Conservation (phyloP, 805 yeast genomes). For the Kodamaea neixiangensis region DNA sequence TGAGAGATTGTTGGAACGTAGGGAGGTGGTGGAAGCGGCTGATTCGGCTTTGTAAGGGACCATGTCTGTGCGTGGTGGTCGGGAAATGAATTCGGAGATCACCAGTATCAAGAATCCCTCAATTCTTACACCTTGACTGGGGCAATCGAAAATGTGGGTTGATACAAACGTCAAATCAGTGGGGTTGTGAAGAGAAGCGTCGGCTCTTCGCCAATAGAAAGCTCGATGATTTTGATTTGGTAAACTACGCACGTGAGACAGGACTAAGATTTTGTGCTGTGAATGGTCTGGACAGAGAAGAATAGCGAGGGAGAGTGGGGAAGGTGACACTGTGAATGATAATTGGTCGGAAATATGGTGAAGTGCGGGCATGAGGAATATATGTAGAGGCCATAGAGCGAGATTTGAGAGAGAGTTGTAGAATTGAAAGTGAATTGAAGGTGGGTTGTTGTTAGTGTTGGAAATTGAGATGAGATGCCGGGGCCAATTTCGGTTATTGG, state of each 20-base stretch:
- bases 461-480: neutral
- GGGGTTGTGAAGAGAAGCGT: conserved; percentile 7
- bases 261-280: neutral
- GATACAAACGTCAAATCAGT: neutral
- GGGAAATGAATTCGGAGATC: neutral
- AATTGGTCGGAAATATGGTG: too few relatives aligned
- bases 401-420: too few relatives aligned
- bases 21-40: neutral
- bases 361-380: too few relatives aligned
- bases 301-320: neutral
- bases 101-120: too few relatives aligned
- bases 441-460: too few relatives aligned
- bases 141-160: neutral
- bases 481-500: neutral
- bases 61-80: too few relatives aligned
- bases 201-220: neutral
- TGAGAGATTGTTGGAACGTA: neutral
- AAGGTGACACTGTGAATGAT: too few relatives aligned
- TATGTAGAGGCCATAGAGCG: too few relatives aligned
- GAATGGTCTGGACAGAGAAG: neutral
- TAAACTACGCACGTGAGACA: neutral
- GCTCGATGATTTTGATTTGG: neutral
- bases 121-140: neutral
- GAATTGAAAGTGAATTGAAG: too few relatives aligned
- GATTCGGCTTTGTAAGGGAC: neutral